Evolutionary conservation across 768 basidiomycete species (phyloP), one percentile per base, ranked within the genome.

Genomic region (Pleurotus pulmonarius): DNA sequence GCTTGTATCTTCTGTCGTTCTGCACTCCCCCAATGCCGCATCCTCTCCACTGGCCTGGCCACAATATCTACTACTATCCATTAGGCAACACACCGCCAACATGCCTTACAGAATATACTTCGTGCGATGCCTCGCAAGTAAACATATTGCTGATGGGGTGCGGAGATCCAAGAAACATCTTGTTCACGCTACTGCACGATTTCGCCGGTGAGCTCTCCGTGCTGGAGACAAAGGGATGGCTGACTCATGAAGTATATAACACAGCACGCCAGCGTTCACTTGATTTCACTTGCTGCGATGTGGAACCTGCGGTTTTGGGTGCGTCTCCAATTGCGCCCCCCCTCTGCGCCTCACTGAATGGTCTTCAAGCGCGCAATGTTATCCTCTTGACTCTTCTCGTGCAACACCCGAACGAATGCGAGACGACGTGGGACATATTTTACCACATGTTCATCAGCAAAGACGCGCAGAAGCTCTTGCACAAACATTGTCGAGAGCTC

Each of bases 11-110:
- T 8, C 29, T 11, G 29, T 34, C 29, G 29, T 34, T 9, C 29
- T 34, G 29, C 29, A 34, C 29, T 8, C 20, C 20, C 20, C 8
- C 61, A 58, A 75, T 80, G 77, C 66, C 73, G 5, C 73, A 74
- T 49, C 67, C 69, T 9, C 49, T 73, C 5, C 58, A 62, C 44
- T 75, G 70, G 75, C 75, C 73, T 3, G 63, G 61, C n/a, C 29
- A 34, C 29, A 69, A 64, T 57, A 65, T 66, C 9, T 80, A 72
- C 57, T 80, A 79, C 66, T 83, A 82, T 62, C 70, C 80, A 5
- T 64, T 80, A 34, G 82, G 81, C 25, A 83, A 82, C 58, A 79
- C 80, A 1, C 64, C 78, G 13, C 74, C 81, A 3, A 66, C 79
- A 2, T 73, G 63, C 47, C 62, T 82, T 3, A 77, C 75, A 5